Evolutionary conservation across 345 rosid species (phyloP), one percentile per base, ranked within the genome.

Genomic region (Nasturtium officinale): DNA sequence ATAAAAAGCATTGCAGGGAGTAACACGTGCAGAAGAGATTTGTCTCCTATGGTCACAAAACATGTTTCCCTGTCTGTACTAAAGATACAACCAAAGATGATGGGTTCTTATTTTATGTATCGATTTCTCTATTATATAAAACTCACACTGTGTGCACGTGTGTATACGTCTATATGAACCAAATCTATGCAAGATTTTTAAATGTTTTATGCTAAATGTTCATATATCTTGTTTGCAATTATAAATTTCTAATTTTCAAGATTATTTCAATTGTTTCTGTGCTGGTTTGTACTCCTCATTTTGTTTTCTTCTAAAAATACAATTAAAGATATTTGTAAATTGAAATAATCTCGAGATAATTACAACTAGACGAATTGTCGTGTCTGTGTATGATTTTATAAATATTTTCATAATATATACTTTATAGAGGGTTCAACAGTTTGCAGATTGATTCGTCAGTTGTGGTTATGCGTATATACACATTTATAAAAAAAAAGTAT

Each of bases 1-100:
- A 30, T 8, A 30, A 23, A 60, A 53, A 55, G 20, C 26, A 35
- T 57, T 13, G 74, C 74, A 75, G 79, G 61, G 63, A 60, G 35
- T 67, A 59, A 75, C 79, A 75, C 79, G 79, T 75, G 79, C 74
- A 75, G 30, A 68, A 68, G 69, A 67, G 79, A 75, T 51, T 60
- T 75, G 79, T 75, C 74, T 55, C 74, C 37, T 40, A 53, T 75
- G 74, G 79, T 68, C 69, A 75, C 79, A 62, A 75, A 75, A 75
- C 74, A 75, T 75, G 79, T 68, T 68, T 68, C 74, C 50, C 17
- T 75, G 74, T 68, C 74, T 75, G 74, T 33, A 53, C 79, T 17
- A n/a, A 52, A 60, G 69, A 60, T 75, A 68, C 73, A 75, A 43
- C 79, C 79, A 75, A 68, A 68, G 57, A 68, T 21, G 63, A 75